phyloP scores from a whole-genome alignment of 140 eudicot genomes.

The Bidens hawaiensis region DNA sequence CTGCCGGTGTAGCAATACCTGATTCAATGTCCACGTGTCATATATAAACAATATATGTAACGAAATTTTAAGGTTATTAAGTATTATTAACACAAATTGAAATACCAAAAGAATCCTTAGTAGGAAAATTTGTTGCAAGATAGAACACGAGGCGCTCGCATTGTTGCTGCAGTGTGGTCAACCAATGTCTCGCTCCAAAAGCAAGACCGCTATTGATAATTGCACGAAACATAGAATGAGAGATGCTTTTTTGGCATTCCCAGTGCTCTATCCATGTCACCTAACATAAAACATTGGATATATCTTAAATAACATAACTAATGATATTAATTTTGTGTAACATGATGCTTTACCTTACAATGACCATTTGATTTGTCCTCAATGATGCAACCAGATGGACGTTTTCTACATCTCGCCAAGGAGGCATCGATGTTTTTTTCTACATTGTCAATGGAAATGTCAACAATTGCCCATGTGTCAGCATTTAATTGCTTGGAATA shows the following conservation, averaged over 20 bases:
- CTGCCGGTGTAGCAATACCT: slow-evolving; percentile 85
- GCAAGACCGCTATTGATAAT: slow-evolving; percentile 82
- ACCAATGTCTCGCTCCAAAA: slow-evolving; percentile 96
- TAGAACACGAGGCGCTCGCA: slow-evolving; percentile 86
- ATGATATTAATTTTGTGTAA: background rate
- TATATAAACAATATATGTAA: background rate
- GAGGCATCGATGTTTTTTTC: slow-evolving; percentile 70
- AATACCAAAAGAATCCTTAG: slow-evolving; percentile 82
- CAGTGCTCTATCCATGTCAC: slow-evolving; percentile 98
- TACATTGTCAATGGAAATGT: slow-evolving; percentile 73
- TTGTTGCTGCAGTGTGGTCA: slow-evolving; percentile 87
- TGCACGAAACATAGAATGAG: slow-evolving; percentile 66
- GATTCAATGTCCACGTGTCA: slow-evolving; percentile 2
- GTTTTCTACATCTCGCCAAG: slow-evolving; percentile 69
- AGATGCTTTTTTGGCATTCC: slow-evolving; percentile 61
- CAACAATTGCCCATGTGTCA: slow-evolving; percentile 89
- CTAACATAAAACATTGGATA: slow-evolving; percentile 34
- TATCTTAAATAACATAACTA: background rate
- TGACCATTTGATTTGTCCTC: slow-evolving; percentile 87
- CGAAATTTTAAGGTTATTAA: background rate
- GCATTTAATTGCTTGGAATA: slow-evolving; percentile 61
- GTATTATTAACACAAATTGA: background rate
- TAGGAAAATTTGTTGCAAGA: slow-evolving; percentile 90
- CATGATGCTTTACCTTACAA: slow-evolving; percentile 55
- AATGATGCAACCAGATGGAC: slow-evolving; percentile 92